Conservation (phyloP, 805 yeast species). For the Scheffersomyces lignosus region DNA sequence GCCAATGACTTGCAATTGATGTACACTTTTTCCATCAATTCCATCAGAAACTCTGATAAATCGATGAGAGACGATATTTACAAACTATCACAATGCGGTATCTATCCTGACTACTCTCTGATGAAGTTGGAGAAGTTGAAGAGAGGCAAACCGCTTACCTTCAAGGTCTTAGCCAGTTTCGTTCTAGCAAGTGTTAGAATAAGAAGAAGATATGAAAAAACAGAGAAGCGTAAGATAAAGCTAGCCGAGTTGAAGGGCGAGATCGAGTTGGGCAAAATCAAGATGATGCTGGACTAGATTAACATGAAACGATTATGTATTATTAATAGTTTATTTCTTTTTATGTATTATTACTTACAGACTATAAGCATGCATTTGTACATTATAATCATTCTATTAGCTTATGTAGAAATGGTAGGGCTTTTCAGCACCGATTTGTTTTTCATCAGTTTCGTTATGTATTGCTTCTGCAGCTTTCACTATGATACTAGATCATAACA, state of each 20-base stretch:
- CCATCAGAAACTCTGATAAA: conserved; percentile 28
- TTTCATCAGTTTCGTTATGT: too few relatives aligned
- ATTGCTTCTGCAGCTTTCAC: too few relatives aligned
- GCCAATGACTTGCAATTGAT: conserved; percentile 35
- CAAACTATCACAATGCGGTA: conserved; percentile 29
- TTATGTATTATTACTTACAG: neutral
- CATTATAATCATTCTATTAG: too few relatives aligned
- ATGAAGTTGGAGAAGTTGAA: conserved; percentile 11
- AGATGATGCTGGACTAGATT: conserved; percentile 4
- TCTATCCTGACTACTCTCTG: conserved; percentile 31
- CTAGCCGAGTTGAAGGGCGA: conserved; percentile 29
- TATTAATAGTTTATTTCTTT: neutral
- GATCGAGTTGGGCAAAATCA: conserved; percentile 28
- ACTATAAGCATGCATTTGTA: neutral
- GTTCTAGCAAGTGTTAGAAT: conserved; percentile 38
- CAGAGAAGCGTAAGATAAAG: conserved; percentile 24
- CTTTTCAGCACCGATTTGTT: too few relatives aligned
- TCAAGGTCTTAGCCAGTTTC: conserved; percentile 35
- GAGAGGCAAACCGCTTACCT: conserved; percentile 21
- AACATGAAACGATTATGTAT: too few relatives aligned
- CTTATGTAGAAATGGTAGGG: too few relatives aligned
- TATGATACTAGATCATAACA: too few relatives aligned
- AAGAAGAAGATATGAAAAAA: conserved; percentile 27
- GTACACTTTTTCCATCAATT: conserved; percentile 30
- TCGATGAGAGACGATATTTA: conserved; percentile 26